phyloP scores from a whole-genome alignment of 306 rosid genomes.

The Oemleria cerasiformis region DNA sequence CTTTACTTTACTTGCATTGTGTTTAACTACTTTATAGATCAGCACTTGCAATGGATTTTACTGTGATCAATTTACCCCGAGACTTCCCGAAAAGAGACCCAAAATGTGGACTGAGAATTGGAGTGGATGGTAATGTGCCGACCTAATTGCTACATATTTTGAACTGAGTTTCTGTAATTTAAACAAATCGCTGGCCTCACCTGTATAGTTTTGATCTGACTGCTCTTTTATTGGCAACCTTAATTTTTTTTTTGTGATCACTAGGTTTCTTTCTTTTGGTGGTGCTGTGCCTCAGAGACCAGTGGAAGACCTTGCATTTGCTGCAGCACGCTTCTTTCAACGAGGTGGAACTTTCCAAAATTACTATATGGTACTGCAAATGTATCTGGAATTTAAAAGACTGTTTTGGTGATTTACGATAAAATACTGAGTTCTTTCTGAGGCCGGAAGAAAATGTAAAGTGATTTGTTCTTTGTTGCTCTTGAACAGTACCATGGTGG shows the following conservation, averaged over 20 bases:
- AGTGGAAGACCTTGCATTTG: slow-evolving; percentile 81
- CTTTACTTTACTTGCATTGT: slow-evolving; percentile 10
- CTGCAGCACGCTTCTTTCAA: slow-evolving; percentile 91
- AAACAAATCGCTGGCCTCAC: not conserved
- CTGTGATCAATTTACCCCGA: slow-evolving; percentile 86
- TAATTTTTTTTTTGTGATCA: slow-evolving; percentile 12
- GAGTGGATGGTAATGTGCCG: slow-evolving; percentile 70
- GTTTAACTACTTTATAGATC: slow-evolving; percentile 46
- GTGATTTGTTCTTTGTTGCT: slow-evolving; percentile 31
- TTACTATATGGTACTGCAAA: slow-evolving; percentile 77
- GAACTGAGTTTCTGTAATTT: not conserved
- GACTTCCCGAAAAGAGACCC: slow-evolving; percentile 58
- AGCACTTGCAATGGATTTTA: slow-evolving; percentile 90
- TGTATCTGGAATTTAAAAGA: not conserved
- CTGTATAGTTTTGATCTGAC: slow-evolving; percentile 3
- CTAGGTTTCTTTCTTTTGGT: slow-evolving; percentile 81
- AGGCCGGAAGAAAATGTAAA: not conserved
- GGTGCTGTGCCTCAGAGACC: slow-evolving; percentile 84
- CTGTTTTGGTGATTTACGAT: not conserved
- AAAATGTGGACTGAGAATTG: slow-evolving; percentile 96
- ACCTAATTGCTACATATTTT: not conserved
- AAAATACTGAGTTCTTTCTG: not conserved
- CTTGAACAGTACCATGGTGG: slow-evolving; percentile 89
- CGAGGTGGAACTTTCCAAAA: slow-evolving; percentile 92
- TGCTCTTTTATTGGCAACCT: not conserved